A percentile compares a stretch with the other conserved stretches of the same genome.
Conservation (phyloP, 2,329 filamentous ascomycete genomes). For the Daldinia sp. region DNA sequence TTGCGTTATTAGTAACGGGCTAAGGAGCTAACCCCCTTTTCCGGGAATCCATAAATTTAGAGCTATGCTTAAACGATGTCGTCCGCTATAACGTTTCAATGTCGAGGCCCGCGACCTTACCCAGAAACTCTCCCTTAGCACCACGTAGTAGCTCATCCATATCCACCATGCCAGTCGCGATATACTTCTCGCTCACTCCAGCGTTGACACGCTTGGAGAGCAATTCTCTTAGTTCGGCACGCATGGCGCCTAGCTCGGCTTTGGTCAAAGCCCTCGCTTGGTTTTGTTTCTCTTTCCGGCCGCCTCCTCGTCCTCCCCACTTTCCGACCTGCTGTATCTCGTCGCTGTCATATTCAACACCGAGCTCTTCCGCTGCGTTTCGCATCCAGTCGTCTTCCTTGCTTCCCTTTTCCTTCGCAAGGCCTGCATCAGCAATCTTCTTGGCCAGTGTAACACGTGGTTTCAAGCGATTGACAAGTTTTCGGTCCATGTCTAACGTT, state of each 20-base stretch:
- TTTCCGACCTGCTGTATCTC: slow-evolving; percentile 75
- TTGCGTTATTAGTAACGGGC: not conserved
- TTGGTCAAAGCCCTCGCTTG: slow-evolving; percentile 74
- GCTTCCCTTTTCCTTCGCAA: slow-evolving; percentile 87
- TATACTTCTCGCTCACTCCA: slow-evolving; percentile 86
- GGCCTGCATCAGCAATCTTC: slow-evolving; percentile 79
- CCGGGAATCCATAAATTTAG: not conserved
- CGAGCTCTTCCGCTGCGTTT: slow-evolving; percentile 87
- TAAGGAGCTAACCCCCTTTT: not conserved
- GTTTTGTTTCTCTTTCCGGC: slow-evolving; percentile 77
- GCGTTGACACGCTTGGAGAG: slow-evolving; percentile 80
- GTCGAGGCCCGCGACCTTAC: slow-evolving; percentile 56
- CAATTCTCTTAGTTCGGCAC: slow-evolving; percentile 75
- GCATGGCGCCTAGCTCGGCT: slow-evolving; percentile 73
- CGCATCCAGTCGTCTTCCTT: slow-evolving; percentile 87
- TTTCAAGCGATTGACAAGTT: slow-evolving; percentile 78
- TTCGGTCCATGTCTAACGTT: slow-evolving; percentile 83
- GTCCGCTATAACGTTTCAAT: slow-evolving; percentile 46
- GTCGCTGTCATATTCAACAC: slow-evolving; percentile 91
- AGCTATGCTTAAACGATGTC: not conserved
- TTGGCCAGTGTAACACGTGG: slow-evolving; percentile 84
- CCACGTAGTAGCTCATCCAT: slow-evolving; percentile 73
- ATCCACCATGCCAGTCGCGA: slow-evolving; percentile 86
- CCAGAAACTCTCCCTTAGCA: slow-evolving; percentile 73
- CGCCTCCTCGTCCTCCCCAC: slow-evolving; percentile 73